phyloP scores from a whole-genome alignment of 192 early-diverging fungal genomes.

The Coemansia sp. region DNA sequence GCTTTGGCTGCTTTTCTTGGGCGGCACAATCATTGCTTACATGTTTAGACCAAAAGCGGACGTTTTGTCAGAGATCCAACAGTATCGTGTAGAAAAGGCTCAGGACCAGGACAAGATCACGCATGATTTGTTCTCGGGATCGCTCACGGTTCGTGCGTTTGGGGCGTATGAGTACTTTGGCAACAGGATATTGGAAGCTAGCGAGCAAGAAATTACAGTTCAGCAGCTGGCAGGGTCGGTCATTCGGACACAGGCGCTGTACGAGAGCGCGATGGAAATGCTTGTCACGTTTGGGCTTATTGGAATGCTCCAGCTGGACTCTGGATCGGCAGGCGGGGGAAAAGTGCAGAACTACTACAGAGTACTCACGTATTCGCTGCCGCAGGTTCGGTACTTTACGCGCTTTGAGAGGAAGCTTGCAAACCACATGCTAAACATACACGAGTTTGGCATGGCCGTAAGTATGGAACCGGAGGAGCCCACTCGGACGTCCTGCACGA shows the following conservation, averaged over 20 bases:
- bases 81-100: neutral
- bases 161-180: conserved; percentile 12
- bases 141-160: conserved; percentile 26
- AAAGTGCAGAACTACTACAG: conserved; percentile 24
- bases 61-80: conserved; percentile 11
- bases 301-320: conserved; percentile 11
- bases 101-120: neutral
- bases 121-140: conserved; percentile 26
- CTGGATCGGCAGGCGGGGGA: neutral
- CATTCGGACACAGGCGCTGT: neutral
- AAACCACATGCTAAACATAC: conserved; percentile 18
- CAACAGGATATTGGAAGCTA: conserved; percentile 1
- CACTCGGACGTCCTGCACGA: neutral
- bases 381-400: conserved; percentile 11
- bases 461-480: conserved; percentile 18
- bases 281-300: conserved; percentile 11
- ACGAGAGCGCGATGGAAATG: conserved; percentile 10
- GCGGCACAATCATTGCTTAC: neutral
- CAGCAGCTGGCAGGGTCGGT: conserved; percentile 22
- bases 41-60: neutral
- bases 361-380: conserved; percentile 11
- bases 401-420: neutral
- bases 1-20: neutral
- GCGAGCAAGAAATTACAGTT: neutral
- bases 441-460: conserved; percentile 16